phyloP scores from a whole-genome alignment of 2,329 filamentous ascomycete genomes.

The Apiospora hydei region DNA sequence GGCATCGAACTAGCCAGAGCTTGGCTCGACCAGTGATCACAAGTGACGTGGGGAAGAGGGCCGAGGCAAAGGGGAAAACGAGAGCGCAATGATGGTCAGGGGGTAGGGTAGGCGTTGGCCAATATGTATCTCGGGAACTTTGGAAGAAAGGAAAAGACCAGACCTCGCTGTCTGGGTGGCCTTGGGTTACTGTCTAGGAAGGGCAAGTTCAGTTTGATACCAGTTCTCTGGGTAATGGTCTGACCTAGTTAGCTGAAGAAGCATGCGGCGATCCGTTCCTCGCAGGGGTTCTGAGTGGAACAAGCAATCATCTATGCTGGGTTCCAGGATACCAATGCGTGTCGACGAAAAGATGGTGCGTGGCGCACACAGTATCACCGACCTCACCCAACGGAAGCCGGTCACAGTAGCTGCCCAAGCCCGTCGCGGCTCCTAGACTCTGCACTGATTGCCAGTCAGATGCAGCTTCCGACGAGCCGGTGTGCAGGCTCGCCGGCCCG shows the following conservation, averaged over 20 bases:
- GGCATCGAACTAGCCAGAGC: neutral
- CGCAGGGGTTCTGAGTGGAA: neutral
- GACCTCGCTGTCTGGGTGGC: neutral
- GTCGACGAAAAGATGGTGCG: neutral
- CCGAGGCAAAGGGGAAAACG: neutral
- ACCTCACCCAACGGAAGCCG: neutral
- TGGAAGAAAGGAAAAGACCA: neutral
- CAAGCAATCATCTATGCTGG: neutral
- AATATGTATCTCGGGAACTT: neutral
- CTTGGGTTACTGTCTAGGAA: neutral
- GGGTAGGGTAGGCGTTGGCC: neutral
- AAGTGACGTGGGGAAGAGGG: neutral
- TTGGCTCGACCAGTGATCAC: too few species aligned
- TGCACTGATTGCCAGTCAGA: neutral
- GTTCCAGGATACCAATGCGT: neutral
- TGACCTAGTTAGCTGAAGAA: neutral
- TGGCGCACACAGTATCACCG: neutral
- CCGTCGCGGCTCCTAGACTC: neutral
- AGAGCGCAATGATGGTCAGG: neutral
- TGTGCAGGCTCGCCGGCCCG: neutral
- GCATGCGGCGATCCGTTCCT: neutral
- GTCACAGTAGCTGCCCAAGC: neutral
- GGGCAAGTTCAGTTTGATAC: neutral
- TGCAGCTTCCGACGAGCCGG: neutral
- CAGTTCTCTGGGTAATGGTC: neutral